phyloP scores from a whole-genome alignment of 768 basidiomycete species.

The Trametes cinnabarina region DNA sequence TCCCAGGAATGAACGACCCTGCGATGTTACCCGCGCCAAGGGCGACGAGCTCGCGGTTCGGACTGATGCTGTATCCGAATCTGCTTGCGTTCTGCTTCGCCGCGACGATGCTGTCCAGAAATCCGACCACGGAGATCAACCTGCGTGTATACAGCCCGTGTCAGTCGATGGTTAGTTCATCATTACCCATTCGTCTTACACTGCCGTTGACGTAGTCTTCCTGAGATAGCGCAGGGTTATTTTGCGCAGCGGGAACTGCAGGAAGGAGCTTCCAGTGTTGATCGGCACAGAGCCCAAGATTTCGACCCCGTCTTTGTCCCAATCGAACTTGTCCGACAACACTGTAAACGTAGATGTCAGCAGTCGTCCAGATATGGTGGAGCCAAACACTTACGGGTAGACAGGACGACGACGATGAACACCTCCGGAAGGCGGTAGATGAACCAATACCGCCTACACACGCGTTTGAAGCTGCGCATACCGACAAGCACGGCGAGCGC shows the following conservation, averaged over 20 bases:
- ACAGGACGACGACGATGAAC: constrained; percentile 76
- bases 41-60: constrained; percentile 94
- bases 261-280: constrained; percentile 55
- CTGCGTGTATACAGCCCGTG: constrained; percentile 35
- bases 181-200: constrained; percentile 53
- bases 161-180: not conserved
- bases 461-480: constrained; percentile 54
- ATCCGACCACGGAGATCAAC: constrained; percentile 80
- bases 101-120: constrained; percentile 91
- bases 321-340: constrained; percentile 62
- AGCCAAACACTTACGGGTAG: constrained; percentile 56
- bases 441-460: constrained; percentile 60
- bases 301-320: constrained; percentile 77
- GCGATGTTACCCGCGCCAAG: constrained; percentile 81
- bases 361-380: not conserved
- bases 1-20: constrained; percentile 81
- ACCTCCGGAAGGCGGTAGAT: constrained; percentile 89
- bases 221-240: constrained; percentile 63
- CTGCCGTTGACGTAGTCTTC: constrained; percentile 80
- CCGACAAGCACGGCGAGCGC: constrained; percentile 65
- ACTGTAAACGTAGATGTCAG: constrained; percentile 41
- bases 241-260: constrained; percentile 70
- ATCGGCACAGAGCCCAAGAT: constrained; percentile 80
- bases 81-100: constrained; percentile 89
- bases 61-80: constrained; percentile 85